These are phyloP conservation scores for Botrytis byssoidea DNA, from an alignment of 2,329 filamentous ascomycete genomes.

Conservation along the genomic window DNA sequence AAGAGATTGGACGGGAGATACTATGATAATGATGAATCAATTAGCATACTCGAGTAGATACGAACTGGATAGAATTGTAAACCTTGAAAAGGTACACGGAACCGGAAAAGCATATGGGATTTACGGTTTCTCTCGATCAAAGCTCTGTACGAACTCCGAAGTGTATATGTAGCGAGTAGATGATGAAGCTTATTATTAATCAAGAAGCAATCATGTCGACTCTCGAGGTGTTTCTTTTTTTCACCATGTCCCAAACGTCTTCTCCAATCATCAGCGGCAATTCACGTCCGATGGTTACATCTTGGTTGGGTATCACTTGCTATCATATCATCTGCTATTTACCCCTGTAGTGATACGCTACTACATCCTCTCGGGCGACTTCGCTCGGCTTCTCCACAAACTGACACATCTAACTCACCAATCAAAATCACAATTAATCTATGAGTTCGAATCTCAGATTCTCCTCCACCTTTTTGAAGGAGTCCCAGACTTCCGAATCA, in stretches of 20 bases:
- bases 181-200: conserved; percentile 10
- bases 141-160: background rate
- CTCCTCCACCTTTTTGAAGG: conserved; percentile 16
- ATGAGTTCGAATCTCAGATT: conserved; percentile 5
- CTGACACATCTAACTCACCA: conserved; percentile 19
- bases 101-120: background rate
- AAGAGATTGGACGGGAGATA: background rate
- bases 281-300: conserved; percentile 12
- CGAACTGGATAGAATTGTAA: background rate
- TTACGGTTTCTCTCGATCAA: background rate
- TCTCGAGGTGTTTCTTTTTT: background rate
- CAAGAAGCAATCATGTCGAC: conserved; percentile 11
- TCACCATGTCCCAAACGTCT: background rate
- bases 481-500: background rate
- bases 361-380: background rate
- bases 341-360: conserved; percentile 13
- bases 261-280: conserved; percentile 3
- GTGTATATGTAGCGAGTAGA: background rate
- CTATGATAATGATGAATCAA: background rate
- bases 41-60: background rate
- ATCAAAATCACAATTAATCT: conserved; percentile 13
- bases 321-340: conserved; percentile 10
- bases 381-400: conserved; percentile 18
- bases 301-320: conserved; percentile 6
- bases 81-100: background rate